Conservation (phyloP, 345 rosid genomes). For the Rhizophora apiculata region DNA sequence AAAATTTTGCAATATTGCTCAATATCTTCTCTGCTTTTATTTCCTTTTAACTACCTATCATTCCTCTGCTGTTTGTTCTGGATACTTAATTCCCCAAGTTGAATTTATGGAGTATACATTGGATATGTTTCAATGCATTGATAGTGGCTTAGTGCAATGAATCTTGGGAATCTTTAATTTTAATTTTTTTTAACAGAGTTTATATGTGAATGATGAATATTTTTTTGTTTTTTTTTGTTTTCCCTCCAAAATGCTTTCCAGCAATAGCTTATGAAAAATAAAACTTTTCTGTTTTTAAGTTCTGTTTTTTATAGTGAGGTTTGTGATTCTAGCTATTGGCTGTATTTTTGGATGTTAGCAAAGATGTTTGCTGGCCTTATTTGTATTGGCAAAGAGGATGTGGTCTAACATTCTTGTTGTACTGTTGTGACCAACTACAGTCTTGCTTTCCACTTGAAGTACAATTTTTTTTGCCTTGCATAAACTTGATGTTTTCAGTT, state of each 20-base stretch:
- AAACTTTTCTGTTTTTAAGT: background rate
- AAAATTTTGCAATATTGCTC: background rate
- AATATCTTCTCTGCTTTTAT: background rate
- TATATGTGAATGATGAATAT: background rate
- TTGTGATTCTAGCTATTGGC: background rate
- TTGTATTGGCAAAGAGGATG: background rate
- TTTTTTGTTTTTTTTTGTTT: background rate
- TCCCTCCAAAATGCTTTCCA: background rate
- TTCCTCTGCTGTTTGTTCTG: too few species aligned
- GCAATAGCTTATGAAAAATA: constrained; percentile 2
- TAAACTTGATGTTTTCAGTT: background rate
- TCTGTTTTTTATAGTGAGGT: background rate
- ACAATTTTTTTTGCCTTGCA: background rate
- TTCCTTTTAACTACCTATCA: background rate
- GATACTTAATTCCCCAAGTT: background rate
- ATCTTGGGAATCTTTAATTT: background rate
- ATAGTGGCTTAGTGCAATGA: background rate
- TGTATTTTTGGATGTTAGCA: background rate
- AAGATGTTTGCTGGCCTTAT: background rate
- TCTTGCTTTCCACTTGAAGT: background rate
- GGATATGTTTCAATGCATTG: background rate
- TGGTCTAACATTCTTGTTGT: background rate
- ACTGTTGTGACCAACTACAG: background rate
- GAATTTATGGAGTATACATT: background rate
- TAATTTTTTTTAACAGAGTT: background rate